Conservation (phyloP, 176 grass and related monocot species). For the barley (Hordeum vulgare) region MorexV3_pseudomolecules_assembly NC_058524.1:430238544-430239043, state of each 20-base stretch:
- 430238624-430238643: not conserved
- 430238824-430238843: constrained; percentile 89
- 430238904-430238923: constrained; percentile 7
- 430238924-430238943: not conserved
- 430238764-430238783: not conserved
- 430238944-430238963: not conserved
- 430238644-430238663: not conserved
- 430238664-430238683: not conserved
- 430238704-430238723: not conserved
- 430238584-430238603: not conserved
- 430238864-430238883: constrained; percentile 73
- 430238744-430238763: not conserved
- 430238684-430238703: not conserved
- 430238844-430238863: constrained; percentile 87
- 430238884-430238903: constrained; percentile 27
- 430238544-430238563: not conserved
- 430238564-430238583: not conserved
- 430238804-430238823: constrained; percentile 84
- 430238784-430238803: constrained; percentile 42
- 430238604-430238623: not conserved
- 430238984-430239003: not conserved
- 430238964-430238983: not conserved
- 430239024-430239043: not conserved
- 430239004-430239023: not conserved
- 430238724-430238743: not conserved